Percentiles rank a stretch among this genome's conserved stretches.
These are phyloP conservation scores for Gossypium ekmanianum DNA, from an alignment of 345 rosid species.

Conservation along the genomic window DNA sequence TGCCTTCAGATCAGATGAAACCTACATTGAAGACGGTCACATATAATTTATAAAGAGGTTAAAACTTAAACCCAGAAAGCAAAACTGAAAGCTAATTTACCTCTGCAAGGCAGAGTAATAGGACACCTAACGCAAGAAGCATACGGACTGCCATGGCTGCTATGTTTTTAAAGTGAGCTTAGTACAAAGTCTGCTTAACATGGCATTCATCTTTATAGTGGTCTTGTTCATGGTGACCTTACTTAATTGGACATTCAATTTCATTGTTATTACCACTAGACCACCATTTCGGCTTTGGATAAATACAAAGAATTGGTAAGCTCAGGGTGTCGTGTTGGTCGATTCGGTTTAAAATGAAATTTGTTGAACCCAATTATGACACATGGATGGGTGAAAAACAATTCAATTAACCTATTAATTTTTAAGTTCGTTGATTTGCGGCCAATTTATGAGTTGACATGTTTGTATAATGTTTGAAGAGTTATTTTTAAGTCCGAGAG, in stretches of 20 bases:
- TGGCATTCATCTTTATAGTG: slow-evolving; percentile 22
- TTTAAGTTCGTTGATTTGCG: no score
- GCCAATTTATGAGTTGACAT: accelerated
- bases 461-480: no score
- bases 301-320: background rate
- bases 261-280: background rate
- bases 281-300: background rate
- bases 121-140: slow-evolving; percentile 21
- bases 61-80: background rate
- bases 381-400: no score
- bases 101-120: slow-evolving; percentile 22
- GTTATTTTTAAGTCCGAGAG: accelerated
- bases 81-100: slow-evolving; percentile 8
- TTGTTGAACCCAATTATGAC: no score
- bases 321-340: no score
- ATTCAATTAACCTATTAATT: no score
- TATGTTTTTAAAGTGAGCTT: background rate
- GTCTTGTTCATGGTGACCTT: background rate
- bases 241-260: slow-evolving; percentile 9
- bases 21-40: slow-evolving; percentile 7
- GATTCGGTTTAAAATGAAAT: no score
- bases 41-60: background rate
- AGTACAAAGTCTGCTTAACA: background rate
- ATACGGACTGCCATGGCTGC: slow-evolving; percentile 18
- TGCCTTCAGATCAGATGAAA: slow-evolving; percentile 25